Base-by-base conservation (phyloP, 2,329 filamentous ascomycete species). In the Colletotrichum tamarilloi region DNA sequence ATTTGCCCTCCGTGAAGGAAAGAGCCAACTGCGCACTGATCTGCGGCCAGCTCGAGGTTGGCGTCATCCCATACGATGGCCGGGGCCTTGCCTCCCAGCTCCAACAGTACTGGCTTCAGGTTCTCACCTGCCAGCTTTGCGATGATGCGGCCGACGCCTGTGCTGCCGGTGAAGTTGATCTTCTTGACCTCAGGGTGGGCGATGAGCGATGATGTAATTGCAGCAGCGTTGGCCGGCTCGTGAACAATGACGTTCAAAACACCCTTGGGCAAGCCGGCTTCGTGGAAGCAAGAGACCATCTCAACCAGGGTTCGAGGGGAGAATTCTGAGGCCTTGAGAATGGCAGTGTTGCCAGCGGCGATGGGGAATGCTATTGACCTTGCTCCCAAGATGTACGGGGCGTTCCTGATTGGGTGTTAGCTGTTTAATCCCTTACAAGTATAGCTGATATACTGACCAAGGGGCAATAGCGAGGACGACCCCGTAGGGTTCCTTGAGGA, bases 91-190 rank as follows among this genome's bases (percentile, higher is more conserved):
- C 95, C 95, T 4, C 95, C 95, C 1, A 97, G 86, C 81, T 97
- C 95, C 78, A 97, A 88, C 1, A 97, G 85, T 1, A 93, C 88
- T 0, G 94, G 94, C 85, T 97, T 97, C 53, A 97, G 86, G 77
- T 93, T 84, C 79, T 93, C 90, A 32, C 93, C 95, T 0, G 93
- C 93, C 9, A 90, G 87, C 24, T 87, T 85, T 11, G 90, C 93
- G 70, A 97, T 91, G 79, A 95, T 92, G 38, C 90, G 88, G 1
- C 95, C 95, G 0, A 97, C 92, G 0, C 81, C 81, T 0, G 94
- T 95, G 78, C 90, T 93, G 42, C 95, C 95, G 0, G 95, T 97
- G 82, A 97, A 97, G 84, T 95, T 97, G 80, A 97, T 87, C 84
- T 97, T 97, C 80, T 91, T 92, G 69, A 97, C 84, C 0, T 86